These are phyloP conservation scores for Penstemon newberryi DNA, from an alignment of 257 asterid genomes.

Conservation along the genomic window DNA sequence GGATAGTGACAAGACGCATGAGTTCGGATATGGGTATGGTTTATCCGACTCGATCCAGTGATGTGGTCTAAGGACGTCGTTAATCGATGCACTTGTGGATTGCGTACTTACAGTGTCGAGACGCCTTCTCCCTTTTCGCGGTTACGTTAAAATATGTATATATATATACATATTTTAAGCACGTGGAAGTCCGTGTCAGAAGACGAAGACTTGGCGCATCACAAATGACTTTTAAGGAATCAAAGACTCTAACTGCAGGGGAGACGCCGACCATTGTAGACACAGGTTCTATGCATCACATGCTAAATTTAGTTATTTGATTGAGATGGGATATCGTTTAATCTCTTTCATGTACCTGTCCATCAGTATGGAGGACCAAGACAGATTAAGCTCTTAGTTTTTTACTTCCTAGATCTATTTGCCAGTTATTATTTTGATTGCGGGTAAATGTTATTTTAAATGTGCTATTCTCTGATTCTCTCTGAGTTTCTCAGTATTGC, in stretches of 20 bases:
- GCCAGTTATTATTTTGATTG: slow-evolving; percentile 19
- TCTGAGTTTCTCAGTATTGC: background rate
- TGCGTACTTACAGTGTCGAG: too few species aligned
- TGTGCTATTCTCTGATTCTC: slow-evolving; percentile 7
- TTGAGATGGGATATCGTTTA: background rate
- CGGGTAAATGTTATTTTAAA: slow-evolving; percentile 15
- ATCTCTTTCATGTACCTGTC: background rate
- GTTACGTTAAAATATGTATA: too few species aligned
- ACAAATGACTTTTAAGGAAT: slow-evolving; percentile 80
- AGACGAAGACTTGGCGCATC: too few species aligned
- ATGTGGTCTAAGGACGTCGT: too few species aligned
- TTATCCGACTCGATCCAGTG: too few species aligned
- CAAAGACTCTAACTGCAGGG: slow-evolving; percentile 84
- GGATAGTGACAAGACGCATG: too few species aligned
- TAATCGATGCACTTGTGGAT: too few species aligned
- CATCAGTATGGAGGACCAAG: background rate
- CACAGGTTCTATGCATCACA: slow-evolving; percentile 52
- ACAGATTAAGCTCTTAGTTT: slow-evolving; percentile 1
- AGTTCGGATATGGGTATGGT: too few species aligned
- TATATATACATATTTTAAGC: too few species aligned
- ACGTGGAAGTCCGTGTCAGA: too few species aligned
- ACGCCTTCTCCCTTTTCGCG: too few species aligned
- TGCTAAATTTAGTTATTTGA: slow-evolving; percentile 12
- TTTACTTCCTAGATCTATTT: slow-evolving; percentile 2
- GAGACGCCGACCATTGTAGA: slow-evolving; percentile 80